Conservation (phyloP, 2,329 filamentous ascomycete genomes). For the Phyllosticta capitalensis region DNA sequence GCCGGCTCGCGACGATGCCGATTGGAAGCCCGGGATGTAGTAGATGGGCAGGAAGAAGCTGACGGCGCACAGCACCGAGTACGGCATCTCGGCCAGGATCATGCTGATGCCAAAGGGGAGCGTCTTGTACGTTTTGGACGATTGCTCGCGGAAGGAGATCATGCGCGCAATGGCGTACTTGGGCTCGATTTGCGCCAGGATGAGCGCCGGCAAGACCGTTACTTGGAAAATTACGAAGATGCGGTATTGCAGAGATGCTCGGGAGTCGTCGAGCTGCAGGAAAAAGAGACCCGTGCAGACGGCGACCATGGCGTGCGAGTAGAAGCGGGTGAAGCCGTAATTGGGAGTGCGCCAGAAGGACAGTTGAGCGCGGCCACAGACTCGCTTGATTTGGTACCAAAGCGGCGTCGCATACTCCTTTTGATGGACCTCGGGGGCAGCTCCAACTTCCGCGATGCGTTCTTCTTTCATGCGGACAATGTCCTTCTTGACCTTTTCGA, state of each 20-base stretch:
- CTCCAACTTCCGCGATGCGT: slow-evolving; percentile 41
- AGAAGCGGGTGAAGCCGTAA: slow-evolving; percentile 80
- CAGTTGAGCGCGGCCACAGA: slow-evolving; percentile 62
- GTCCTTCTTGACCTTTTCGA: slow-evolving; percentile 54
- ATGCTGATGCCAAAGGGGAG: slow-evolving; percentile 70
- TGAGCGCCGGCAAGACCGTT: slow-evolving; percentile 71
- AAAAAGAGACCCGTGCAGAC: slow-evolving; percentile 72
- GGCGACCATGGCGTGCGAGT: slow-evolving; percentile 73
- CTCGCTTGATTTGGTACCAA: slow-evolving; percentile 67
- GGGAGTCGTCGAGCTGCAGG: slow-evolving; percentile 65
- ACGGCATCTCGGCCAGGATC: slow-evolving; percentile 76
- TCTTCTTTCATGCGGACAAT: slow-evolving; percentile 58
- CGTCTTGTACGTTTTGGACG: slow-evolving; percentile 76
- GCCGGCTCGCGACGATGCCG: slow-evolving; percentile 55
- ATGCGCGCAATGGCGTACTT: slow-evolving; percentile 73
- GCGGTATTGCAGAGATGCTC: slow-evolving; percentile 69
- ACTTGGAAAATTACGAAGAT: slow-evolving; percentile 89
- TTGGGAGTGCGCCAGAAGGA: slow-evolving; percentile 80
- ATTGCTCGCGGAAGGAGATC: slow-evolving; percentile 78
- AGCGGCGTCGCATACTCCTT: slow-evolving; percentile 77
- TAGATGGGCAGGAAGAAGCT: slow-evolving; percentile 76
- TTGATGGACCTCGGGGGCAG: slow-evolving; percentile 41
- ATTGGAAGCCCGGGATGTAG: slow-evolving; percentile 69
- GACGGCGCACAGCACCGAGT: slow-evolving; percentile 70
- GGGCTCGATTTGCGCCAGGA: slow-evolving; percentile 74